Base-by-base conservation (phyloP, 163 green algal species). In the Volvox carteri region DNA sequence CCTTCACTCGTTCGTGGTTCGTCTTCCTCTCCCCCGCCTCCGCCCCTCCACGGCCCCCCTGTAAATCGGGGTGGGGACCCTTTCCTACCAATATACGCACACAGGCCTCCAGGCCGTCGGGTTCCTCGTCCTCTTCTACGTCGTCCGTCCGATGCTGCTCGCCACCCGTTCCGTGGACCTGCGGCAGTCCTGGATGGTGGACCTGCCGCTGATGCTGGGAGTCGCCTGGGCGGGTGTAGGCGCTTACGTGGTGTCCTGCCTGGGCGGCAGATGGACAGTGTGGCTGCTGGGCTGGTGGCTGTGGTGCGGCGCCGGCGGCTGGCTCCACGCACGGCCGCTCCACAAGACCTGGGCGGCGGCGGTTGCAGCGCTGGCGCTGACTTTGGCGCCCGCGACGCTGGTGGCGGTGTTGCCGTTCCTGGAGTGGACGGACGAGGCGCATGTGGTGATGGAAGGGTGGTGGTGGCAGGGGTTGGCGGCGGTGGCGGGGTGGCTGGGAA, bases 231-330 rank as follows among this genome's bases (percentile, higher is more conserved):
- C 19, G 6, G 35, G 0, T 5, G 60, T 77, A 42, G 79, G 79
- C 30, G 12, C 1, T 0, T 19, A 78, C n/a, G 62, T 62, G 41
- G 44, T 78, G 42, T 9, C 33, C 79, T 25, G 28, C 41, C 62
- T 86, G 44, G 79, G 79, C 16, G 79, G 79, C 30, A 28, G 39
- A 16, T 86, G 79, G 79, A 86, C 79, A 6, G 25, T 86, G 28
- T 86, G 79, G 79, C 60, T 86, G 62, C 60, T 42, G 19, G 60
- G 28, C 42, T 86, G 79, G 79, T 86, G 79, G 79, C 21, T 33
- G 2, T 86, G 79, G 79, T 86, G 79, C 62, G 60, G 16, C 16
- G 79, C 35, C 3, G 79, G 79, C n/a, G 5, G 5, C 25, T 12
- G 16, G 58, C 30, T 86, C 42, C 79, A 86, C 62, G 33, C 44